phyloP scores from a whole-genome alignment of 139 green algal species.

The Micractinium sp. region DNA sequence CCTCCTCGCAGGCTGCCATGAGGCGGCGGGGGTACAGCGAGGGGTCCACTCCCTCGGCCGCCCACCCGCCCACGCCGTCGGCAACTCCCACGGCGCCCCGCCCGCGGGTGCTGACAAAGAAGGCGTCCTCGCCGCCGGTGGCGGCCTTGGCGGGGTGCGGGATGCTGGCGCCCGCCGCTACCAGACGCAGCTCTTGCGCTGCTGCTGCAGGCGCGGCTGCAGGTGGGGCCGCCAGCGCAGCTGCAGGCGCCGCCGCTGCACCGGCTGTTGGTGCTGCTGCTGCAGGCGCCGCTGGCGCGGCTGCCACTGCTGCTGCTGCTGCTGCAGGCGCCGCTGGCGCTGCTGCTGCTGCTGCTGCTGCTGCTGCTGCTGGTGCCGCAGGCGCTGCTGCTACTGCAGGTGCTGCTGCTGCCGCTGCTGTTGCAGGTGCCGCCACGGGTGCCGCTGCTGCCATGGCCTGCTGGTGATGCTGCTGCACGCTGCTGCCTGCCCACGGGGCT shows the following conservation, averaged over 20 bases:
- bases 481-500: background rate
- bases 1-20: slow-evolving; percentile 46
- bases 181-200: slow-evolving; percentile 19
- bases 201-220: background rate
- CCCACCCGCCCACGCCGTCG: slow-evolving; percentile 92
- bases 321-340: no score
- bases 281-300: background rate
- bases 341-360: background rate
- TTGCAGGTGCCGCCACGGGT: background rate
- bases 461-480: background rate
- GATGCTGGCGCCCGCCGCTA: slow-evolving; percentile 11
- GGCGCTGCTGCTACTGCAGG: background rate
- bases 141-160: slow-evolving; percentile 82
- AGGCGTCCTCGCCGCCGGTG: slow-evolving; percentile 90
- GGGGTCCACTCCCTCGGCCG: slow-evolving; percentile 85
- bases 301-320: background rate
- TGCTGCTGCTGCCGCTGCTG: background rate
- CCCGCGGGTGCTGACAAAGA: slow-evolving; percentile 72
- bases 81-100: slow-evolving; percentile 79
- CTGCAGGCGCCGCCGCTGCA: background rate
- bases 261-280: background rate
- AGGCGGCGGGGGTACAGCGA: slow-evolving; percentile 77
- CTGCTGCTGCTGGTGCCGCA: background rate
- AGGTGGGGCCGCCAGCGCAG: background rate
- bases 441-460: background rate